Conservation (phyloP, 805 yeast genomes). For the Candida glaebosa region DNA sequence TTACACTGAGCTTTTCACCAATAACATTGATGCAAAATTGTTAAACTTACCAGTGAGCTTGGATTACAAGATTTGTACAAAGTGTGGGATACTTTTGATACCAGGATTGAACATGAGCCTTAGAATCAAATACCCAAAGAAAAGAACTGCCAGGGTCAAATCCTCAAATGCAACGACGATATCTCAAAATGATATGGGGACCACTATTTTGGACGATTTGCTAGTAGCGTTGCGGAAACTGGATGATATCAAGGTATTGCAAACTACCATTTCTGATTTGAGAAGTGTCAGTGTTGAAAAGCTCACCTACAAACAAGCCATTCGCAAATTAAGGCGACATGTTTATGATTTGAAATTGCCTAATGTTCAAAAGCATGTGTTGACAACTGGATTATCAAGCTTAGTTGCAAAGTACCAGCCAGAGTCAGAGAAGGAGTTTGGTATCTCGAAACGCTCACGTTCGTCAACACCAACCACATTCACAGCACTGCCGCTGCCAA, state of each 20-base stretch:
- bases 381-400: background rate
- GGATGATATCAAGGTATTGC: background rate
- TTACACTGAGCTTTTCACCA: slow-evolving; percentile 20
- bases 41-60: slow-evolving; percentile 27
- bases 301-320: background rate
- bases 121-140: slow-evolving; percentile 18
- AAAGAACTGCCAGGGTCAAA: background rate
- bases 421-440: too few species aligned
- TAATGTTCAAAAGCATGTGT: background rate
- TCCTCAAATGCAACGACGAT: background rate
- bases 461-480: background rate
- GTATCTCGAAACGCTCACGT: too few species aligned
- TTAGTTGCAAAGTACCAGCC: background rate
- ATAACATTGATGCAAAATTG: slow-evolving; percentile 19
- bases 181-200: background rate
- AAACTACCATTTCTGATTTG: too few species aligned
- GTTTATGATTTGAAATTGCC: background rate
- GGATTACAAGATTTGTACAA: slow-evolving; percentile 23
- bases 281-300: background rate
- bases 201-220: background rate
- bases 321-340: background rate
- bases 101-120: slow-evolving; percentile 32
- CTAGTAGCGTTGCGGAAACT: background rate
- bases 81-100: slow-evolving; percentile 29
- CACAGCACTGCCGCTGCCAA: background rate